A percentile compares a stretch with the other conserved stretches of the same genome.
Evolutionary conservation across 305 asterid species (phyloP).

Genomic region (Fraxinus dipetala): DNA sequence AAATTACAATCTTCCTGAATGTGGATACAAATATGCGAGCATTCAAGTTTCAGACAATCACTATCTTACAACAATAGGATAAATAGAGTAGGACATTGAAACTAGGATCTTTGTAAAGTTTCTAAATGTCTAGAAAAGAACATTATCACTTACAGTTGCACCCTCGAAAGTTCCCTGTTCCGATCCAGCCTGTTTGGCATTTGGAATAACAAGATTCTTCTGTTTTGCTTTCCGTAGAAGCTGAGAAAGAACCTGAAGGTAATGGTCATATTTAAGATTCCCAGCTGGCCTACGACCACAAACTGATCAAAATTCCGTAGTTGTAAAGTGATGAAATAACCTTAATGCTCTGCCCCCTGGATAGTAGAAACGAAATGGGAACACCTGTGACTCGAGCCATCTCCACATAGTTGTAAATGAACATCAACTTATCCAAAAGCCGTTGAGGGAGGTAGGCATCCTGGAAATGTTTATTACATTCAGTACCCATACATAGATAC

Average conservation of each 20-base stretch:
- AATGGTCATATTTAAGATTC: slow-evolving; percentile 28
- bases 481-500: slow-evolving; percentile 22
- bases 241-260: slow-evolving; percentile 86
- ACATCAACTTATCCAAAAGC: slow-evolving; percentile 94
- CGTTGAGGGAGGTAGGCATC: slow-evolving; percentile 99
- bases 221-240: slow-evolving; percentile 93
- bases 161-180: slow-evolving; percentile 98
- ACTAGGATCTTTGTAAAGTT: not conserved
- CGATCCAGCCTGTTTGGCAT: slow-evolving; percentile 89
- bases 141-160: slow-evolving; percentile 74
- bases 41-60: not conserved
- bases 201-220: slow-evolving; percentile 80
- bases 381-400: slow-evolving; percentile 99
- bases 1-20: not conserved
- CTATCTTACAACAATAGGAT: not conserved
- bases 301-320: not conserved
- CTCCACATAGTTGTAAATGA: slow-evolving; percentile 90
- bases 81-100: not conserved
- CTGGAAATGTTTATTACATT: slow-evolving; percentile 38
- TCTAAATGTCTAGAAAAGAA: slow-evolving; percentile 22
- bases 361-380: slow-evolving; percentile 89
- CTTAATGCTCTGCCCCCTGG: slow-evolving; percentile 99
- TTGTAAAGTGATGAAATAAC: slow-evolving; percentile 38
- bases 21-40: not conserved
- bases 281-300: slow-evolving; percentile 22